Base-by-base conservation (phyloP, 352 stramenopile species). In the Phytophthora hibernalis region DNA sequence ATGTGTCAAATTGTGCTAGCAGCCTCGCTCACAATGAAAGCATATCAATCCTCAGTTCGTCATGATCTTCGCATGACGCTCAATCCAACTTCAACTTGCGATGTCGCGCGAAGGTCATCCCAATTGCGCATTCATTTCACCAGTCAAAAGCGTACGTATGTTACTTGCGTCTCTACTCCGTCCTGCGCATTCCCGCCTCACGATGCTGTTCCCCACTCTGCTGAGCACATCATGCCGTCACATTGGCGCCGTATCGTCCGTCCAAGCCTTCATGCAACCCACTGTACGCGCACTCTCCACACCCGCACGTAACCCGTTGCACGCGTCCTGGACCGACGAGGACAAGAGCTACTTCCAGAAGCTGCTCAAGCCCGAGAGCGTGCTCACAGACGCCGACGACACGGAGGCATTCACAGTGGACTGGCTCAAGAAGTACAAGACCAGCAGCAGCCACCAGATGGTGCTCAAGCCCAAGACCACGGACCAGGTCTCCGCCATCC, bases 401-500 rank as follows among this genome's bases (percentile, higher is more conserved):
- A 91, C 87, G 18, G 77, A 78, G 38, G 22, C 81, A 57, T 95
- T 83, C 76, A 94, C 80, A 26, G 67, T 80, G 43, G 90, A 97
- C 73, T 97, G 89, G 89, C 82, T 93, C 22, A 83, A 92, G 53
- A 96, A 96, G 62, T 96, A 93, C 78, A 83, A 90, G 55, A 75
- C 77, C 10, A 31, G 61, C 38, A 89, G 74, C 61, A 70, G 44
- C 38, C 82, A 80, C 52, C 72, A 88, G 50, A 83, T 97, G 59
- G 92, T 97, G 60, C 76, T 97, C n/a, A 87, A 88, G 30, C 93
- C 93, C 38, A 83, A 90, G 60, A 96, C 80, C 8, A 97, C 90
- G 1, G 82, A 92, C 40, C 77, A 98, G 55, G 88, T 98, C 31
- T 89, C 87, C 1, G 70, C 76, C 16, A 83, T 99, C 21, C 80